Conservation (phyloP, 1,284 basidiomycete genomes). For the Omphalotus olearius region DNA sequence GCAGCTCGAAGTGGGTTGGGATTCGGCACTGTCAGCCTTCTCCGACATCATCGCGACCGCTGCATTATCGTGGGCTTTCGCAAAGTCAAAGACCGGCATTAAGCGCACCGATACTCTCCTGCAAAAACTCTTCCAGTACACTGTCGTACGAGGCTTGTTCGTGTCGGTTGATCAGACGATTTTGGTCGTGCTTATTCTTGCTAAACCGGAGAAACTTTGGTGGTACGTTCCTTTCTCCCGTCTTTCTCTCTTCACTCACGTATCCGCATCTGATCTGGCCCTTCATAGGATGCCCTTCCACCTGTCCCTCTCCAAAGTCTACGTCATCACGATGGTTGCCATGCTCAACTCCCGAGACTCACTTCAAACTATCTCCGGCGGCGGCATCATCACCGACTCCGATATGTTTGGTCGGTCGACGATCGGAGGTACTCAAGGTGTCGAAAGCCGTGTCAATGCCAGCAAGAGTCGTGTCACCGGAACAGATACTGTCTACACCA, state of each 20-base stretch:
- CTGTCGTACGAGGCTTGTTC: constrained; percentile 5
- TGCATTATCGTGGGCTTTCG: constrained; percentile 1
- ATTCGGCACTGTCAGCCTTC: background rate
- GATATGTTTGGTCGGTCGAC: too few relatives aligned
- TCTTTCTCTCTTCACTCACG: too few relatives aligned
- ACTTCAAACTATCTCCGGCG: too few relatives aligned
- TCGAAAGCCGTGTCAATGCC: too few relatives aligned
- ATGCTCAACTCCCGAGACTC: too few relatives aligned
- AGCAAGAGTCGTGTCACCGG: too few relatives aligned
- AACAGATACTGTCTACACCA: too few relatives aligned
- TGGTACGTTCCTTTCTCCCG: background rate
- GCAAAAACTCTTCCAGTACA: constrained; percentile 6
- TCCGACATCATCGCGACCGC: constrained; percentile 1
- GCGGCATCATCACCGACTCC: too few relatives aligned
- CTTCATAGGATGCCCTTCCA: constrained; percentile 1
- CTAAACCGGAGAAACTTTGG: background rate
- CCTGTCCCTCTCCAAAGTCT: background rate
- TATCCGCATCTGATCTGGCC: too few relatives aligned
- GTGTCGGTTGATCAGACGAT: constrained; percentile 1
- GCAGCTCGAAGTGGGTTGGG: constrained; percentile 1
- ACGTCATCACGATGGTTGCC: constrained; percentile 3
- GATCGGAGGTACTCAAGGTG: too few relatives aligned
- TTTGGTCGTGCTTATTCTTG: background rate
- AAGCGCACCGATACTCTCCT: constrained; percentile 4
- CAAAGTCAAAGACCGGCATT: background rate